Percentiles rank a stretch among this genome's conserved stretches.
phyloP scores from a whole-genome alignment of 805 yeast genomes.

The Yamadazyma nakazawae region DNA sequence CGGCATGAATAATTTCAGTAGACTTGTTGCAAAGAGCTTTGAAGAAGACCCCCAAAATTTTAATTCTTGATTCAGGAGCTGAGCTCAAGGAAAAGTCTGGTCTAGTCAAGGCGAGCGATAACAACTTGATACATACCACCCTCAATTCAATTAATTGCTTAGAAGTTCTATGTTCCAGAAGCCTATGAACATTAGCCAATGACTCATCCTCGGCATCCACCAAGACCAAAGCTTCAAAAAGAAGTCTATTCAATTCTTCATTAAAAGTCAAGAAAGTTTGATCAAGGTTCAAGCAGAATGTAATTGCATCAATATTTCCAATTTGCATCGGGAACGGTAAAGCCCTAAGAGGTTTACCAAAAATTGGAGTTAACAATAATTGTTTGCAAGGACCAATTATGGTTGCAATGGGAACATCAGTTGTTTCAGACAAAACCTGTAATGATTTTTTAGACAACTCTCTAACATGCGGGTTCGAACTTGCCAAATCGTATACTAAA shows the following conservation, averaged over 20 bases:
- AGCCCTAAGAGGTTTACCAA: constrained; percentile 95
- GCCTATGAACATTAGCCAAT: constrained; percentile 79
- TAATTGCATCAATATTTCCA: constrained; percentile 96
- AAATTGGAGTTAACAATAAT: constrained; percentile 84
- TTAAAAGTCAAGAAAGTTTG: constrained; percentile 79
- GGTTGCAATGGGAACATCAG: constrained; percentile 65
- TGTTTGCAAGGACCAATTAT: constrained; percentile 82
- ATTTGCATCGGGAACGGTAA: constrained; percentile 98
- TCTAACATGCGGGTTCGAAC: constrained; percentile 80
- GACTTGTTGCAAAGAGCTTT: constrained; percentile 86
- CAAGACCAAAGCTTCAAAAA: constrained; percentile 86
- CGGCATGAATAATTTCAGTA: constrained; percentile 85
- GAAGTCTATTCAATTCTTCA: constrained; percentile 80
- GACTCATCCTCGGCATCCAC: constrained; percentile 99
- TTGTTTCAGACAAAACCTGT: constrained; percentile 62
- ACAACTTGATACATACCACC: constrained; percentile 81
- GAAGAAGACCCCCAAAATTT: constrained; percentile 91
- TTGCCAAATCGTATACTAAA: constrained; percentile 87
- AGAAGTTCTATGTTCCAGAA: constrained; percentile 81
- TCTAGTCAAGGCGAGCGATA: constrained; percentile 79
- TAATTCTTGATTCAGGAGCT: constrained; percentile 72
- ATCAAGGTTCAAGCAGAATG: constrained; percentile 80
- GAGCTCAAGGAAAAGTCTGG: constrained; percentile 79
- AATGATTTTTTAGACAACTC: constrained; percentile 75
- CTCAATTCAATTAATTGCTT: constrained; percentile 84